A percentile compares a stretch with the other conserved stretches of the same genome.
These are phyloP conservation scores for Tuber melanosporum DNA, from an alignment of 495 filamentous ascomycete species.

Conservation along the genomic window DNA sequence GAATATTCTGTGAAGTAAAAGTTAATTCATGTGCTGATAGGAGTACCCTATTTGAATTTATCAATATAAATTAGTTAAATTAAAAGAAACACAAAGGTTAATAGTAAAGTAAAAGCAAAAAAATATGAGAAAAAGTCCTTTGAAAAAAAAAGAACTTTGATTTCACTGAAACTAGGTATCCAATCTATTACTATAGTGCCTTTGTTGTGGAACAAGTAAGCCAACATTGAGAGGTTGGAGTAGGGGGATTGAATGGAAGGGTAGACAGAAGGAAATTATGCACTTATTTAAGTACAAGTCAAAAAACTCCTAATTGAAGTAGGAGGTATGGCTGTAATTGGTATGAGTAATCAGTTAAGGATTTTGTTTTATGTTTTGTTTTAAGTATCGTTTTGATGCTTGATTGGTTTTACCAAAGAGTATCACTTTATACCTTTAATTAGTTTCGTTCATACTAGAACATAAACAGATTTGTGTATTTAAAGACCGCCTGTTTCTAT, in stretches of 20 bases:
- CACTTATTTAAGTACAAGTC: not conserved
- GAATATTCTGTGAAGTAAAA: not conserved
- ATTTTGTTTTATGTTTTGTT: too few species aligned
- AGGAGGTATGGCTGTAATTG: too few species aligned
- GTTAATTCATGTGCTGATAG: not conserved
- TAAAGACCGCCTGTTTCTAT: too few species aligned
- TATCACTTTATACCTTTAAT: too few species aligned
- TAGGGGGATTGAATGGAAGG: not conserved
- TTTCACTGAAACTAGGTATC: not conserved
- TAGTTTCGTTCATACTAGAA: too few species aligned
- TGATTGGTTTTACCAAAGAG: too few species aligned
- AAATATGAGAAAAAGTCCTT: not conserved
- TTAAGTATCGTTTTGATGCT: too few species aligned
- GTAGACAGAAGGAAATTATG: not conserved
- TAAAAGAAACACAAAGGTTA: not conserved
- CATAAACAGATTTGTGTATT: too few species aligned
- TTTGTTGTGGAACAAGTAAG: not conserved
- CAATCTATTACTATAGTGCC: not conserved
- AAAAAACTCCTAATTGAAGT: not conserved
- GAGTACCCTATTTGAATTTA: not conserved
- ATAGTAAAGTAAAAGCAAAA: not conserved
- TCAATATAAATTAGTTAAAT: not conserved
- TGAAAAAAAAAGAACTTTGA: not conserved
- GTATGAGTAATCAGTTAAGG: too few species aligned
- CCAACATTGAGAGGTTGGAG: constrained; percentile 19